Evolutionary conservation across 176 grass and related monocot species (phyloP).

Genomic region (Avena sativa): DNA sequence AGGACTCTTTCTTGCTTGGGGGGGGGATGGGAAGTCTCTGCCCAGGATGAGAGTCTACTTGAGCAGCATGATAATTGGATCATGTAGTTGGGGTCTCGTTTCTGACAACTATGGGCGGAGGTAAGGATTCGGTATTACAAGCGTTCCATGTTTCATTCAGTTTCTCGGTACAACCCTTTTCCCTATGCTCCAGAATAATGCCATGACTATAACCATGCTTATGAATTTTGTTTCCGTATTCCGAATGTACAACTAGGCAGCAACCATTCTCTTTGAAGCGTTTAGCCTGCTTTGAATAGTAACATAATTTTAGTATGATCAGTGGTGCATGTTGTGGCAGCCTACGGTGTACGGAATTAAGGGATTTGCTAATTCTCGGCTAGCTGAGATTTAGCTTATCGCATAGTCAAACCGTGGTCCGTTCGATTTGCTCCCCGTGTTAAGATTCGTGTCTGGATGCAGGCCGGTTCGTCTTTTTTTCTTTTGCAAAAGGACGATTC

Average conservation of each 20-base stretch:
- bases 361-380: too few species aligned
- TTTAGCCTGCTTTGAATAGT: neutral
- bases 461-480: too few species aligned
- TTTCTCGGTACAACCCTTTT: neutral
- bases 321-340: neutral
- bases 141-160: neutral
- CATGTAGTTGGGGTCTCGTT: constrained; percentile 73
- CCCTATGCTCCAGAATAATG: neutral
- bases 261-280: neutral
- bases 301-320: neutral
- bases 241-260: neutral
- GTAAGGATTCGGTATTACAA: constrained; percentile 31
- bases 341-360: neutral
- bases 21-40: constrained; percentile 69
- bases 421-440: too few species aligned
- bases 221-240: neutral
- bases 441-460: too few species aligned
- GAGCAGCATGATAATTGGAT: constrained; percentile 74
- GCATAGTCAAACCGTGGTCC: too few species aligned
- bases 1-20: constrained; percentile 62
- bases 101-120: constrained; percentile 83
- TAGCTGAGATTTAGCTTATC: too few species aligned
- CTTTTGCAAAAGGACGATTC: too few species aligned
- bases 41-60: constrained; percentile 60
- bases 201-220: neutral